A percentile compares a stretch with the other conserved stretches of the same genome.
Evolutionary conservation across 495 filamentous ascomycete genomes (phyloP).

Genomic region (Astrothelium macrocarpum): DNA sequence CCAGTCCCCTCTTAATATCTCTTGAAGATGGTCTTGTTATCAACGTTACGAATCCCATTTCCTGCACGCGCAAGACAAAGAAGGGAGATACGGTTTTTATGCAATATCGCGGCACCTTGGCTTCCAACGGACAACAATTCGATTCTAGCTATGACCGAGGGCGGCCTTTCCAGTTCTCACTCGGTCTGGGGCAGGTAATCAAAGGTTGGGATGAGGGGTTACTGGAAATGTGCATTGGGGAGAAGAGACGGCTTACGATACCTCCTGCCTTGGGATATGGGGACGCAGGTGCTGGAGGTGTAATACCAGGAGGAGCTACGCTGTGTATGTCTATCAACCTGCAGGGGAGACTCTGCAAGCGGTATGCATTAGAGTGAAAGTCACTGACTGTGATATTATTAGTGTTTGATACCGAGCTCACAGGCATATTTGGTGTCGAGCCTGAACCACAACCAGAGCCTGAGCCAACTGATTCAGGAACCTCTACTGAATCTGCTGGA

Average conservation of each 20-base stretch:
- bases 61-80: slow-evolving; percentile 63
- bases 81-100: slow-evolving; percentile 72
- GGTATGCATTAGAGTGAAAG: not conserved
- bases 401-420: slow-evolving; percentile 90
- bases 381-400: slow-evolving; percentile 22
- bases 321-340: slow-evolving; percentile 41
- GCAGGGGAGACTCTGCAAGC: not conserved
- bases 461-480: not conserved
- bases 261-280: slow-evolving; percentile 84
- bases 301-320: slow-evolving; percentile 69
- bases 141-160: slow-evolving; percentile 66
- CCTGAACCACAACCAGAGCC: slow-evolving; percentile 17
- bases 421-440: slow-evolving; percentile 73
- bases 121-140: slow-evolving; percentile 42
- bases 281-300: slow-evolving; percentile 52
- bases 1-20: not conserved
- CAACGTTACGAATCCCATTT: slow-evolving; percentile 61
- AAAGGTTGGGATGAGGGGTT: slow-evolving; percentile 90
- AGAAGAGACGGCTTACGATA: slow-evolving; percentile 86
- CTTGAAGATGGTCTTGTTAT: slow-evolving; percentile 51
- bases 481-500: slow-evolving; percentile 8
- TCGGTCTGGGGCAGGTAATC: slow-evolving; percentile 78
- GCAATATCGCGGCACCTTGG: slow-evolving; percentile 79
- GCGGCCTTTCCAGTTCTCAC: slow-evolving; percentile 62
- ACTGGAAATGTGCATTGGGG: slow-evolving; percentile 91